Conservation (phyloP, 1,284 basidiomycete genomes). For the Athelia psychrophila region DNA sequence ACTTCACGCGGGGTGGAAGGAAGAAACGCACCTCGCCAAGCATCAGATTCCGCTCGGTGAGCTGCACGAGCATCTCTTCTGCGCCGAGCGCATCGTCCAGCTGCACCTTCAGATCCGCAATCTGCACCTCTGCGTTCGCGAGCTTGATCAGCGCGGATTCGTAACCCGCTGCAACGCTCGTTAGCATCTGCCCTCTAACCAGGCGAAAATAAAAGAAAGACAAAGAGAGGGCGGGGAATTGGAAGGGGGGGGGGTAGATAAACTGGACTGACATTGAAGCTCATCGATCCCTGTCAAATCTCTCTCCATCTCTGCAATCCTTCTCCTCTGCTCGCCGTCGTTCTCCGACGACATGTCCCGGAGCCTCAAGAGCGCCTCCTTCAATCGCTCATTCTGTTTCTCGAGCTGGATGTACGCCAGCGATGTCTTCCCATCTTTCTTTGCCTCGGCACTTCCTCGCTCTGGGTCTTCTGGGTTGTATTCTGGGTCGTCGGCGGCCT, state of each 20-base stretch:
- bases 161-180: conserved; percentile 62
- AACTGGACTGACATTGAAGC: conserved; percentile 61
- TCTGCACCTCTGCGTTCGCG: conserved; percentile 82
- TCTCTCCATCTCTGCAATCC: conserved; percentile 87
- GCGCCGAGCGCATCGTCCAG: conserved; percentile 94
- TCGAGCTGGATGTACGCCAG: conserved; percentile 90
- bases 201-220: conserved; percentile 5
- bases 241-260: too few species aligned
- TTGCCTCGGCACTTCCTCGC: too few species aligned
- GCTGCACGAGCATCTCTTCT: conserved; percentile 93
- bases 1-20: conserved; percentile 11
- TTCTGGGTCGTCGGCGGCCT: conserved; percentile 35
- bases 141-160: conserved; percentile 80
- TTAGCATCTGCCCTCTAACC: neutral
- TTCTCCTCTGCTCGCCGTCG: conserved; percentile 80
- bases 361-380: conserved; percentile 89
- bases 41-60: conserved; percentile 93
- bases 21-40: conserved; percentile 70
- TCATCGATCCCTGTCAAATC: conserved; percentile 74
- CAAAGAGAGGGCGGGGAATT: too few species aligned
- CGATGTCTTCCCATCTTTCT: conserved; percentile 64
- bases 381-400: conserved; percentile 94
- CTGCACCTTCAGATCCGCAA: conserved; percentile 93
- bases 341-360: conserved; percentile 88
- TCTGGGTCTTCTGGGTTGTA: too few species aligned